phyloP scores from a whole-genome alignment of 1,139 yeast species.

The Diutina pseudorugosa region DNA sequence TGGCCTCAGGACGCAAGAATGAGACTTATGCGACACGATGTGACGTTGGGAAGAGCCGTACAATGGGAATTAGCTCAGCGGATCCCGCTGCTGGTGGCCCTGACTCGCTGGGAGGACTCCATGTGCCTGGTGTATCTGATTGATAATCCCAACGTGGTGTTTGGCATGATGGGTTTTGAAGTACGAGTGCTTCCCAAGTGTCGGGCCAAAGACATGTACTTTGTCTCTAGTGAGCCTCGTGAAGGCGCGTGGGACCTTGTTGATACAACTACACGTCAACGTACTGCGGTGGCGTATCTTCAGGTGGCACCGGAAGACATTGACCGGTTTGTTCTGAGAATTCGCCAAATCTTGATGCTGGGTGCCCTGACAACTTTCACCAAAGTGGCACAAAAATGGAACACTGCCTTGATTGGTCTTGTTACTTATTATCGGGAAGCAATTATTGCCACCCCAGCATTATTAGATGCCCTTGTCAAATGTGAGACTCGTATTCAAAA shows the following conservation, averaged over 20 bases:
- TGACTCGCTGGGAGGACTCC: conserved; percentile 71
- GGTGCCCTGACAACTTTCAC: conserved; percentile 95
- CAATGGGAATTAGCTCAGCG: conserved; percentile 84
- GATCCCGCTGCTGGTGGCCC: conserved; percentile 62
- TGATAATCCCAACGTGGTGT: conserved; percentile 80
- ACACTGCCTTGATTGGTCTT: conserved; percentile 76
- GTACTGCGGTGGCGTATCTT: conserved; percentile 82
- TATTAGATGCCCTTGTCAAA: conserved; percentile 74
- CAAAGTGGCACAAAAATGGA: conserved; percentile 93
- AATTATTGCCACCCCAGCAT: conserved; percentile 65
- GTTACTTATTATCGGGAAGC: conserved; percentile 93
- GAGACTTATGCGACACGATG: conserved; percentile 87
- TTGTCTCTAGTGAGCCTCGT: conserved; percentile 12
- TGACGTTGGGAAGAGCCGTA: conserved; percentile 81
- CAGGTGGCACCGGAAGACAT: conserved; percentile 77
- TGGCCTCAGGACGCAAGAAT: conserved; percentile 94
- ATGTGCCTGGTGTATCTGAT: conserved; percentile 80
- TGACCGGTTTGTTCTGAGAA: conserved; percentile 68
- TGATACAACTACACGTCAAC: conserved; percentile 60
- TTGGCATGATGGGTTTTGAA: conserved; percentile 93
- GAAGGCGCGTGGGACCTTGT: conserved; percentile 92
- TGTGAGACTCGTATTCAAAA: conserved; percentile 93
- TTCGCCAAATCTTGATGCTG: conserved; percentile 86
- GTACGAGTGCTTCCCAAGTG: conserved; percentile 72
- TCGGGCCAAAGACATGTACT: conserved; percentile 39